Base-by-base conservation (phyloP, 1,139 yeast species). In the Pneumocystis carinii region DNA sequence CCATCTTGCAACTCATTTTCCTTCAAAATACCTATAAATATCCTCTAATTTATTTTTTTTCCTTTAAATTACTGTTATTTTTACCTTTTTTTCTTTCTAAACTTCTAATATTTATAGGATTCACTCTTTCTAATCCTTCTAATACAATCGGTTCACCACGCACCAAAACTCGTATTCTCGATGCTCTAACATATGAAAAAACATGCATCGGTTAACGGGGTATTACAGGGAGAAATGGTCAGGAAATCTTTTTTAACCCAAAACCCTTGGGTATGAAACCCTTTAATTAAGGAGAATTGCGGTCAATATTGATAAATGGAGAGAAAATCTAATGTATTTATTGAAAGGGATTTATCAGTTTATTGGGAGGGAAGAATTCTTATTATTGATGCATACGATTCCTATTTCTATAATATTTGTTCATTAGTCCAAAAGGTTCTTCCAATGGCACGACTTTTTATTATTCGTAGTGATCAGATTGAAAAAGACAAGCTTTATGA, bases 1-100 rank as follows among this genome's bases (percentile, higher is more conserved):
- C 97, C 97, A 62, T 80, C 79, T 0, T 97, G 96, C 70, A 82
- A 87, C 0, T 86, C 84, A 70, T 24, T 24, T 12, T 19, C 69
- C 87, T 87, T 15, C 32, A 12, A 41, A 6, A 41, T 41, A 1
- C 19, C 27, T 6, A 17, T 41, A 12, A 41, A 17, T 19, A 41
- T 4, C 53, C 27, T 17, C 48, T 17, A 32, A 5, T 32, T 32
- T 32, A 32, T 4, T 14, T 4, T 37, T 14, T 37, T 37, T 15
- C 5, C 39, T n/a, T 37, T 8, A 12, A 12, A 12, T 10, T 8
- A 24, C 14, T 10, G 6, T 14, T 14, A 37, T 37, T 14, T 37
- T 15, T 37, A 37, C 39, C 39, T 14, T 37, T 8, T 37, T 5
- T 10, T 2, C 14, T 19, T 6, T 8, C 32, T 2, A 48, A 24